Base-by-base conservation (phyloP, 495 filamentous ascomycete species). In the Aspergillus sclerotiicarbonarius region DNA sequence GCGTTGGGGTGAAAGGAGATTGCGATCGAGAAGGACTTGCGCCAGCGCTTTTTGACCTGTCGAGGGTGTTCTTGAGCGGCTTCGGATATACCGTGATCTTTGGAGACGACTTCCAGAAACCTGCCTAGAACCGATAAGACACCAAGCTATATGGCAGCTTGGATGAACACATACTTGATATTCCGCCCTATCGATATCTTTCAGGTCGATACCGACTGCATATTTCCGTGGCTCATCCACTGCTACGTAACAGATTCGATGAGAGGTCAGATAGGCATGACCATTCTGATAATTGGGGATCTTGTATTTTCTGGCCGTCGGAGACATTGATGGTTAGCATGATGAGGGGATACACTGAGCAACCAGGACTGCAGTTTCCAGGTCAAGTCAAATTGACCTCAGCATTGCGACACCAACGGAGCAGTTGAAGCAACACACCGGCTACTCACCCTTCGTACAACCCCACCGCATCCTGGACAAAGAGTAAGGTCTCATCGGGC, bases 401-500 rank as follows among this genome's bases (percentile, higher is more conserved):
- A 25, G 37, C 13, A 41, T 41, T 25, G 25, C 25, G 37, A n/a
- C 8, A 12, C 9, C 12, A 41, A 41, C 37, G 37, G 35, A 13
- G 47, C 39, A 45, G 52, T 15, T 51, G 45, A 33, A 48, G 53
- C 25, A 55, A 50, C 29, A 25, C 25, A n/a, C 16, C 37, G 55
- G 43, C 16, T 32, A 75, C 87, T 75, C 78, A 97, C 92, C 95
- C 94, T 80, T 97, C 90, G 76, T 99, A 99, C 61, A 99, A 78
- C 64, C 95, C 94, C 67, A 98, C 94, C 71, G 89, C 89, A 82
- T 97, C 90, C 75, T 96, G 92, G 58, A 99, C 91, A 77, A 97
- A 98, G 56, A 98, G 84, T 31, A 97, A 77, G 19, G 82, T 81
- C 73, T 98, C 94, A 76, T 96, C 95, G 60, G 91, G 90, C 48